Conservation (phyloP, 306 rosid species). For the Astragalus membranaceus region DNA sequence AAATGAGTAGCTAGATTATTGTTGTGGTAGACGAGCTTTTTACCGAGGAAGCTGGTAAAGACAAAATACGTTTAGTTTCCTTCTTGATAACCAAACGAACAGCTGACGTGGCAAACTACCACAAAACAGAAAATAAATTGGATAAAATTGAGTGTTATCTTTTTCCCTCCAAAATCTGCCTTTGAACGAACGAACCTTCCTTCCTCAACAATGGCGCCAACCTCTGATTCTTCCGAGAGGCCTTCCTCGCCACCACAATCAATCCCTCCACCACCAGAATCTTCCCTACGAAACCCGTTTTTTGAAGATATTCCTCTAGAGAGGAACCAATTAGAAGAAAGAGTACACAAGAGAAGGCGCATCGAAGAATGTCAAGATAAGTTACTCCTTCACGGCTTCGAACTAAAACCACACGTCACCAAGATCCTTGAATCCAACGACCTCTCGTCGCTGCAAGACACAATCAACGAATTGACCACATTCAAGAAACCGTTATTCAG, state of each 20-base stretch:
- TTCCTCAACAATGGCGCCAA: background rate
- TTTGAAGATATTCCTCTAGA: background rate
- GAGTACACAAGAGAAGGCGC: background rate
- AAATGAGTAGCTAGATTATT: too few species aligned
- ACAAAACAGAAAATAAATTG: background rate
- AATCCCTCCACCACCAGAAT: background rate
- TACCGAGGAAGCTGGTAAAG: too few species aligned
- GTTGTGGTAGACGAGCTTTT: too few species aligned
- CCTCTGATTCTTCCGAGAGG: background rate
- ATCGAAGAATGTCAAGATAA: background rate
- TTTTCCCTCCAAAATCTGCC: conserved; percentile 9
- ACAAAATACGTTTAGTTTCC: too few species aligned
- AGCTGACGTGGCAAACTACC: background rate
- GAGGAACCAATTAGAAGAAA: background rate
- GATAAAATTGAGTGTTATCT: background rate
- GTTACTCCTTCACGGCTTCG: background rate
- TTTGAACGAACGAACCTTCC: background rate
- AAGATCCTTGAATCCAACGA: background rate
- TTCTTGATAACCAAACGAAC: too few species aligned
- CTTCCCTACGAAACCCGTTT: background rate
- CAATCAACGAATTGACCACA: background rate
- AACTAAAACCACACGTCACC: background rate
- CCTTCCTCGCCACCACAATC: background rate
- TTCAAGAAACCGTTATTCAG: background rate
- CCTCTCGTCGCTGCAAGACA: background rate